Evolutionary conservation across 2,329 filamentous ascomycete genomes (phyloP), one percentile per base, ranked within the genome.

Genomic region (Calonectria leucothoes): DNA sequence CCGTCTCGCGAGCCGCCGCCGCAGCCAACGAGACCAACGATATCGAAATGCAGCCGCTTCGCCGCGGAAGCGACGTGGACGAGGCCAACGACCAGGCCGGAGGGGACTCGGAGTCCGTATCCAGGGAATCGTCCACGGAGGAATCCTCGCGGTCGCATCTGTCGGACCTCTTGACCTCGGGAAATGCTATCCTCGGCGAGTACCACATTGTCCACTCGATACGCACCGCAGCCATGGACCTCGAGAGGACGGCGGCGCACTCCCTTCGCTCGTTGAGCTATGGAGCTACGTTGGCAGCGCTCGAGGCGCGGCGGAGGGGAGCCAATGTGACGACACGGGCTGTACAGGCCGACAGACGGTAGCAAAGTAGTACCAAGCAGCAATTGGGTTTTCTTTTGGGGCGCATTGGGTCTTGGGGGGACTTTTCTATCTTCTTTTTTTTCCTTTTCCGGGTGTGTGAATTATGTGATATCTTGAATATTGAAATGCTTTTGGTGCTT

Each of bases 251-350:
- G 29, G 86, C 89, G 6, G 88, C 88, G 1, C 87, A 88, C 74
- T 88, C 89, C 17, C 81, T 91, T 27, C 88, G 88, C 75, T 88
- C 87, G n/a, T 82, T 91, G 59, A 85, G 89, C 55, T 91, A 91
- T 77, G 88, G 88, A 29, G 87, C 88, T 15, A 88, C 88, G 2
- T 80, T 90, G 74, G 89, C 89, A n/a, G 87, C 88, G 6, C 80
- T 90, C 42, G 86, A 88, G 70, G 88, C 88, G 23, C 79, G 82
- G 12, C 75, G 86, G 83, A 76, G 84, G 83, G 76, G 84, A 10
- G 75, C 76, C 23, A 78, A 71, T 31, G 74, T 78, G 31, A 71
- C 79, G n/a, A 74, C 63, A 39, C 78, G 74, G 51, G 25, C 74
- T 31, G 66, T 49, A 29, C 79, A 77, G 66, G 72, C 74, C 48